Base-by-base conservation (phyloP, 2,329 filamentous ascomycete species). In the Myriosclerotinia duriaeana region DNA sequence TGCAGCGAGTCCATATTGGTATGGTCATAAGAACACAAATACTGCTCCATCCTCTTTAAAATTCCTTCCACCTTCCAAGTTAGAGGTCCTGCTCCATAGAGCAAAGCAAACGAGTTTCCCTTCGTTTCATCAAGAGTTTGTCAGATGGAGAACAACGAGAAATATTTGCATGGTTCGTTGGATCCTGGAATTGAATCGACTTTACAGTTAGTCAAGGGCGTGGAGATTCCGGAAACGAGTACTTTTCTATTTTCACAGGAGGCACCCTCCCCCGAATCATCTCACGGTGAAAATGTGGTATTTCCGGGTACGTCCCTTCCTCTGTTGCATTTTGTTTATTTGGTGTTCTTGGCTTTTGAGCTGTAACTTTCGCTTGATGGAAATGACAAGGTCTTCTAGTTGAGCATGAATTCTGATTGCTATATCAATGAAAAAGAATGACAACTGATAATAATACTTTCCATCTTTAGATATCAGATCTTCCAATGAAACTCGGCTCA, bases 341-440 rank as follows among this genome's bases (percentile, higher is more conserved):
- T 65, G 55, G 64, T 52, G 26, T 53, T 50, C 64, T 65, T 65
- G 64, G 64, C 64, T 65, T 65, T n/a, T 26, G 56, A 26, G 53
- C n/a, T 65, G 59, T 50, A 15, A 59, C 63, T 59, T 54, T 40
- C 40, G 20, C 22, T 42, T 62, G 26, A 58, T 20, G 17, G 20
- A 65, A 61, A 52, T 53, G 55, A 22, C 48, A 56, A 56, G 30
- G 30, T 22, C 63, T 40, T 63, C 55, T 30, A 53, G 44, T 55
- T 63, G 38, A 63, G 62, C 65, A 54, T 53, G 64, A 20, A 60
- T 53, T 55, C 42, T 38, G 9, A 54, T 12, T 44, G 8, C 26
- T 40, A 20, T 50, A 11, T 48, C 20, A 22, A 36, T 11, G 9
- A 12, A 38, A 38, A 65, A 60, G 55, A 61, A 60, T 36, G 38